These are phyloP conservation scores for Croton setiger DNA, from an alignment of 441 rosid genomes.

Conservation along the genomic window DNA sequence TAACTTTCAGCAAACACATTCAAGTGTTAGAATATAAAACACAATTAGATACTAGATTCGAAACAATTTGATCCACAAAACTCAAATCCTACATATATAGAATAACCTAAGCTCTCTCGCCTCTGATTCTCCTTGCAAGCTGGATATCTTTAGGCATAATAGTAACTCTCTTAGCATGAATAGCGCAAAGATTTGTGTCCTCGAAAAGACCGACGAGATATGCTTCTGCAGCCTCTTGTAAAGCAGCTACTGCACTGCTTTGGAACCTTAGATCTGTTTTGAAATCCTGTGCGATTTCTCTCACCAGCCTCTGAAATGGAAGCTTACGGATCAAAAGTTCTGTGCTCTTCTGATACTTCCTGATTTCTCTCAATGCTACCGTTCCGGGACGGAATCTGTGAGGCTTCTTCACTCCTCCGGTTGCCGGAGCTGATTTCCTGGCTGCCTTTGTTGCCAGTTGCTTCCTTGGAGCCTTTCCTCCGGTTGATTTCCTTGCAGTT, in stretches of 20 bases:
- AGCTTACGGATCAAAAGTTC: conserved; percentile 48
- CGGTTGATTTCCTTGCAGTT: conserved; percentile 55
- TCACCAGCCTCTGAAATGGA: neutral
- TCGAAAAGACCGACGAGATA: conserved; percentile 6
- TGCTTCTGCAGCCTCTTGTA: conserved; percentile 4
- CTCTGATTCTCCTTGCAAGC: conserved; percentile 7
- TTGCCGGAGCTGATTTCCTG: conserved; percentile 52
- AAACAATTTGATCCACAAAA: neutral
- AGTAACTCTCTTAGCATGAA: neutral
- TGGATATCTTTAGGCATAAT: conserved; percentile 6
- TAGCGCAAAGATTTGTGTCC: conserved; percentile 5
- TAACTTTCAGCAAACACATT: neutral
- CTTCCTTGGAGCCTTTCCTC: conserved; percentile 56
- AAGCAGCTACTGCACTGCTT: conserved; percentile 6
- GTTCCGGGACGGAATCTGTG: conserved; percentile 60
- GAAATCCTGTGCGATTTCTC: conserved; percentile 8
- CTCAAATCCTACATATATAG: no score
- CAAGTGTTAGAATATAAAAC: neutral
- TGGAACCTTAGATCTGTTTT: conserved; percentile 4
- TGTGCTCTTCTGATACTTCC: conserved; percentile 60
- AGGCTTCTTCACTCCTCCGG: conserved; percentile 61
- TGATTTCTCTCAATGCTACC: conserved; percentile 51
- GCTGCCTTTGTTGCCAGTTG: conserved; percentile 58
- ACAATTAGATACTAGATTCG: neutral
- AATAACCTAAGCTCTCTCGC: conserved; percentile 1